A percentile compares a stretch with the other conserved stretches of the same genome.
phyloP scores from a whole-genome alignment of 2,329 filamentous ascomycete genomes.

The Paradendryphiella salina region DNA sequence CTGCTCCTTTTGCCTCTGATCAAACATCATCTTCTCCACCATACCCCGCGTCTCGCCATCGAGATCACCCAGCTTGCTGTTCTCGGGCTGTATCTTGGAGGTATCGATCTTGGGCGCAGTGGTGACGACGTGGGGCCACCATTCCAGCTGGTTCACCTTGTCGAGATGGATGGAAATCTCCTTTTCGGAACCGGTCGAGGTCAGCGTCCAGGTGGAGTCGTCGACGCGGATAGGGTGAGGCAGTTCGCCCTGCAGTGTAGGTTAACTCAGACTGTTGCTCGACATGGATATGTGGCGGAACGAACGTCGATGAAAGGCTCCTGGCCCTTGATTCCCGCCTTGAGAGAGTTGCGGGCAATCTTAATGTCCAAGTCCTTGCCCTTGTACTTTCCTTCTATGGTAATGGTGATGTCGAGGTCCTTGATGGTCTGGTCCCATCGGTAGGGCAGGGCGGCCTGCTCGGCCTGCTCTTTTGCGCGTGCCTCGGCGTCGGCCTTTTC shows the following conservation, averaged over 20 bases:
- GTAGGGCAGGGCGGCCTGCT: slow-evolving; percentile 92
- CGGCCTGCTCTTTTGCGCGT: slow-evolving; percentile 74
- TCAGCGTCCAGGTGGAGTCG: slow-evolving; percentile 93
- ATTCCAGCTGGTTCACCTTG: slow-evolving; percentile 96
- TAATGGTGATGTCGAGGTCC: slow-evolving; percentile 79
- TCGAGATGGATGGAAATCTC: slow-evolving; percentile 88
- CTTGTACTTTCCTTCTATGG: slow-evolving; percentile 81
- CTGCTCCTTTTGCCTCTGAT: slow-evolving; percentile 94
- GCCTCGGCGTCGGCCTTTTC: slow-evolving; percentile 60
- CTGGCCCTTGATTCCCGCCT: slow-evolving; percentile 85
- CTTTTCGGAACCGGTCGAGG: slow-evolving; percentile 66
- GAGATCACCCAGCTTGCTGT: slow-evolving; percentile 85
- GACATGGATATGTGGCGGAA: slow-evolving; percentile 1
- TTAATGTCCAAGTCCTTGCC: slow-evolving; percentile 80
- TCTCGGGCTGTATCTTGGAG: slow-evolving; percentile 91
- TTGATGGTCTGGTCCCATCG: slow-evolving; percentile 94
- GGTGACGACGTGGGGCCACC: slow-evolving; percentile 94
- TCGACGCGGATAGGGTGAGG: slow-evolving; percentile 78
- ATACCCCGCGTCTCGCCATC: slow-evolving; percentile 93
- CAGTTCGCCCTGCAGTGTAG: slow-evolving; percentile 69
- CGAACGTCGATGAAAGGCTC: slow-evolving; percentile 78
- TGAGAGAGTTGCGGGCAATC: slow-evolving; percentile 76
- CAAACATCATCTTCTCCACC: slow-evolving; percentile 99
- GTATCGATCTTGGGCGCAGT: slow-evolving; percentile 90
- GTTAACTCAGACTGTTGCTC: neutral